phyloP scores from a whole-genome alignment of 805 yeast species.

The Kazachstania bromeliacearum region DNA sequence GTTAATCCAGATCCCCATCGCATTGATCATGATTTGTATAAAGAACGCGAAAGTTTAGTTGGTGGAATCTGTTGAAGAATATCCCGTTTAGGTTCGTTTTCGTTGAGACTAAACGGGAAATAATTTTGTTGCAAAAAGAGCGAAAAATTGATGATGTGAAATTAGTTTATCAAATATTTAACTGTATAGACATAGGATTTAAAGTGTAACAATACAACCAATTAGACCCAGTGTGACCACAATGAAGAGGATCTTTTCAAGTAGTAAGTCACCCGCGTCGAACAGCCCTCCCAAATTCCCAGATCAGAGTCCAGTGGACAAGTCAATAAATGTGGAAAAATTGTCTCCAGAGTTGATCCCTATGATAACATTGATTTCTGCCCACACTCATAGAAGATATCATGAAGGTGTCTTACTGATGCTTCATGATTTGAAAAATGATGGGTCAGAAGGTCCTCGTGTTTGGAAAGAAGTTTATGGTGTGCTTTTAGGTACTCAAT shows the following conservation, averaged over 20 bases:
- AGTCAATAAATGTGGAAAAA: conserved; percentile 1
- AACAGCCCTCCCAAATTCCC: background rate
- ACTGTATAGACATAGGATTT: no score
- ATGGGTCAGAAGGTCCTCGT: conserved; percentile 78
- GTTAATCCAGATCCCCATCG: conserved; percentile 38
- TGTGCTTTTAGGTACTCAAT: conserved; percentile 78
- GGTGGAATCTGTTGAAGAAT: no score
- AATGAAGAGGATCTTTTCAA: conserved; percentile 22
- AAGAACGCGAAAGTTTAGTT: no score
- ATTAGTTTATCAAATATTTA: no score
- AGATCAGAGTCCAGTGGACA: background rate
- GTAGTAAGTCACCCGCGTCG: conserved; percentile 8
- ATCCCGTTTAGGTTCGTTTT: no score
- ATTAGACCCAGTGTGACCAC: no score
- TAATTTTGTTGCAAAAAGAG: no score
- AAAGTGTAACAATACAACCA: no score
- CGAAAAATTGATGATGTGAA: no score
- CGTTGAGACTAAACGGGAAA: no score
- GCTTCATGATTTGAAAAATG: conserved; percentile 63
- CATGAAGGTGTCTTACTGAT: conserved; percentile 69
- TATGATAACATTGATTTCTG: conserved; percentile 61
- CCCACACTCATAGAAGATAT: conserved; percentile 68
- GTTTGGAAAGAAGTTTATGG: conserved; percentile 92
- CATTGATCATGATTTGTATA: conserved; percentile 12
- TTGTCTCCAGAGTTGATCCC: conserved; percentile 44